Percentiles rank a stretch among this genome's conserved stretches.
Conservation (phyloP, 2,329 filamentous ascomycete species). For the Cercospora nicotianae region DNA sequence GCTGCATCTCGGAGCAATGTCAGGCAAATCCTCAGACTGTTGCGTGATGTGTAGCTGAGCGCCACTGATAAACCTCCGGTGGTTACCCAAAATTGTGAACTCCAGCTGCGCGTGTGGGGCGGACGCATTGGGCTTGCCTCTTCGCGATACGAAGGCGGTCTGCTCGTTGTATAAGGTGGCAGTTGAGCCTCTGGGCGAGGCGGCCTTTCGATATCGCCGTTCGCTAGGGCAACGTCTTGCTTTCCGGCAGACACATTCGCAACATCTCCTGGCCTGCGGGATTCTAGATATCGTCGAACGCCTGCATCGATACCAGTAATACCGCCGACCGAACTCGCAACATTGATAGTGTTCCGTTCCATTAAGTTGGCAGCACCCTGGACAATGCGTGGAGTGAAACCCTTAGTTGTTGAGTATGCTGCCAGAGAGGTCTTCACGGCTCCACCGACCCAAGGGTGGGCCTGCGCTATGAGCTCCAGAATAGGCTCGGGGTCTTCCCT, state of each 20-base stretch:
- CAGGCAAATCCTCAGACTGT: slow-evolving; percentile 81
- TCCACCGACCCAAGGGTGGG: slow-evolving; percentile 80
- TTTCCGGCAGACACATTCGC: slow-evolving; percentile 40
- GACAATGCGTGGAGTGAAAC: slow-evolving; percentile 84
- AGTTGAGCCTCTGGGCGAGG: slow-evolving; percentile 62
- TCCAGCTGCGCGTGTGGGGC: slow-evolving; percentile 60
- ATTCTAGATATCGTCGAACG: slow-evolving; percentile 75
- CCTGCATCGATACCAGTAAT: slow-evolving; percentile 86
- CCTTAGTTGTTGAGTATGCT: slow-evolving; percentile 83
- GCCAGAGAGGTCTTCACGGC: slow-evolving; percentile 75
- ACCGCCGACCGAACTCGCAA: slow-evolving; percentile 77
- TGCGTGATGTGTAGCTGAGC: slow-evolving; percentile 83
- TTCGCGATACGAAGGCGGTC: slow-evolving; percentile 43
- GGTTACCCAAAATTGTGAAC: slow-evolving; percentile 70
- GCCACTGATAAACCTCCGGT: slow-evolving; percentile 89
- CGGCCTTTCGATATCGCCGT: slow-evolving; percentile 49
- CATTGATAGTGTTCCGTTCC: slow-evolving; percentile 84
- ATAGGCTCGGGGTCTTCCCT: slow-evolving; percentile 70
- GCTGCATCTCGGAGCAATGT: slow-evolving; percentile 79
- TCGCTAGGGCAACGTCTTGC: slow-evolving; percentile 48
- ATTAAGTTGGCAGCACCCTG: slow-evolving; percentile 86
- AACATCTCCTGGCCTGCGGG: slow-evolving; percentile 56
- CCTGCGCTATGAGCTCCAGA: slow-evolving; percentile 80
- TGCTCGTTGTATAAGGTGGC: slow-evolving; percentile 79
- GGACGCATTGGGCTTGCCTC: slow-evolving; percentile 38